phyloP scores from a whole-genome alignment of 2,329 filamentous ascomycete species.

The Nakataea oryzae region DNA sequence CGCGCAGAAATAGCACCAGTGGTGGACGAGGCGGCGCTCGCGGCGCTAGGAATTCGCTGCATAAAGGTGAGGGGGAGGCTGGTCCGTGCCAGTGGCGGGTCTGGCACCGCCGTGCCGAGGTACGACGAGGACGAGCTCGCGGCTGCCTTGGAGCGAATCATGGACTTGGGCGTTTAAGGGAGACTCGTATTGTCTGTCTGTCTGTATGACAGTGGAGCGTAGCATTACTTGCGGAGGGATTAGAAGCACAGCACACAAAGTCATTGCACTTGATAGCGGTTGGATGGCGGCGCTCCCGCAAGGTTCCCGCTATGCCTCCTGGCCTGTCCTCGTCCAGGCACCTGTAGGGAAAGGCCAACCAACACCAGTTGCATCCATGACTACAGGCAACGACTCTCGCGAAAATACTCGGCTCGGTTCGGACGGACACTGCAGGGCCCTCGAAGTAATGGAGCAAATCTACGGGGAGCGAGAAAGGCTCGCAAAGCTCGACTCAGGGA shows the following conservation, averaged over 20 bases:
- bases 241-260: not conserved
- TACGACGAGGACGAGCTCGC: constrained; percentile 70
- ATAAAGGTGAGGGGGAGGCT: constrained; percentile 67
- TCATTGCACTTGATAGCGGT: not conserved
- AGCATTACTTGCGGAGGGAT: not conserved
- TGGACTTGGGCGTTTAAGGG: constrained; percentile 21
- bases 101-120: constrained; percentile 32
- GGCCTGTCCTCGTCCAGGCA: not conserved
- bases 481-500: no score
- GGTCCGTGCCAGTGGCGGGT: constrained; percentile 20
- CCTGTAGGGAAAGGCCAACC: not conserved
- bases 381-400: no score
- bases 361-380: no score
- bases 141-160: constrained; percentile 66
- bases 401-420: no score
- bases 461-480: no score
- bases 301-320: not conserved
- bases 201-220: not conserved
- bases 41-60: constrained; percentile 61
- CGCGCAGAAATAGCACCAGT: constrained; percentile 46
- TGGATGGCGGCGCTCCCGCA: not conserved
- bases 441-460: no score
- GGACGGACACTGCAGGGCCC: no score
- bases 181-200: no score
- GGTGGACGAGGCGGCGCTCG: constrained; percentile 57